phyloP scores from a whole-genome alignment of 1,284 basidiomycete genomes.

The Puccinia polysora region DNA sequence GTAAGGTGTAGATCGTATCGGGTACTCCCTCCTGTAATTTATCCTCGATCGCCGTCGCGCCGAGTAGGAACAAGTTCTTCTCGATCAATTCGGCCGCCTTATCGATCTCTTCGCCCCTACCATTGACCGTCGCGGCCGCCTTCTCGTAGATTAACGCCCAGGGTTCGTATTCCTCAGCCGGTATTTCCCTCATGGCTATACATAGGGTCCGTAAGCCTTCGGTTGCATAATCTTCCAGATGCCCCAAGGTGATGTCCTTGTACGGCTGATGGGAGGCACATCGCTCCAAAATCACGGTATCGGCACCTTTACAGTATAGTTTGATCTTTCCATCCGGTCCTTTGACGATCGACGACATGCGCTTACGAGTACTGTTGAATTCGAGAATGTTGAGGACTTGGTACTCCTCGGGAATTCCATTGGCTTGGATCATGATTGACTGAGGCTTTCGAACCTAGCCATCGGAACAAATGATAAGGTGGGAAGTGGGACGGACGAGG shows the following conservation, averaged over 20 bases:
- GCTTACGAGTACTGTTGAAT: constrained; percentile 94
- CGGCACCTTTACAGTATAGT: constrained; percentile 93
- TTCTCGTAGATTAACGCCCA: constrained; percentile 85
- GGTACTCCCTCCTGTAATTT: constrained; percentile 98
- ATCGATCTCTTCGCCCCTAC: constrained; percentile 87
- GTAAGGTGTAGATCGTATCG: constrained; percentile 93
- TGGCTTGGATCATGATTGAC: constrained; percentile 80
- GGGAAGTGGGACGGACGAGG: not conserved
- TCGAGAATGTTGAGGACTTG: constrained; percentile 95
- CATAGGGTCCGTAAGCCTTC: constrained; percentile 96
- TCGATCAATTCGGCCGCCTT: constrained; percentile 93
- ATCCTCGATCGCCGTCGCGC: constrained; percentile 97
- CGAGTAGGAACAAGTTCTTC: constrained; percentile 82
- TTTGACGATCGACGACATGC: constrained; percentile 93
- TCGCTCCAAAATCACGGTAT: constrained; percentile 91
- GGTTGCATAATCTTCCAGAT: constrained; percentile 96
- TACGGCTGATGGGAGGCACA: constrained; percentile 70
- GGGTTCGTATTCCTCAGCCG: constrained; percentile 80
- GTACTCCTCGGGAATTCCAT: constrained; percentile 71
- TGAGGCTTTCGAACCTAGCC: constrained; percentile 76
- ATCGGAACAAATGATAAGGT: constrained; percentile 55
- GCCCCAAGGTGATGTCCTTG: constrained; percentile 77
- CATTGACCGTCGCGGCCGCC: constrained; percentile 86
- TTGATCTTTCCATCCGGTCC: constrained; percentile 85
- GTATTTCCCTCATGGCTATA: constrained; percentile 84